Conservation (phyloP, 805 yeast species). For the Brettanomyces nanus region DNA sequence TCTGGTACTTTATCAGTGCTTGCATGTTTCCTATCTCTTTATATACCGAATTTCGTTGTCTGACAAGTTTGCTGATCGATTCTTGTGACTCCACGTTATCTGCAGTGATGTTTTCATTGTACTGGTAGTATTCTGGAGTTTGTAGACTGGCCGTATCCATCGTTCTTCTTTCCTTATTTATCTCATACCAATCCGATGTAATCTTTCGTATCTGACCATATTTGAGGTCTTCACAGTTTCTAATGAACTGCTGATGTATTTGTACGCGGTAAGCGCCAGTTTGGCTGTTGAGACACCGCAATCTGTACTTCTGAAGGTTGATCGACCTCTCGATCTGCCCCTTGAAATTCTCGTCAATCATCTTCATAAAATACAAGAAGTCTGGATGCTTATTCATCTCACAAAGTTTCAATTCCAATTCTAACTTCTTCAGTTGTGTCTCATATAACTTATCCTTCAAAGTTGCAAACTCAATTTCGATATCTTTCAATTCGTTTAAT, state of each 20-base stretch:
- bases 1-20: conserved; percentile 51
- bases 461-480: conserved; percentile 81
- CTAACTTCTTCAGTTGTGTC: conserved; percentile 68
- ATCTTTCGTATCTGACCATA: conserved; percentile 58
- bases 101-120: conserved; percentile 19
- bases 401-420: conserved; percentile 82
- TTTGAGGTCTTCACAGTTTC: conserved; percentile 59
- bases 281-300: conserved; percentile 71
- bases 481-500: conserved; percentile 61
- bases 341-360: conserved; percentile 67
- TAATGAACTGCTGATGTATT: conserved; percentile 76
- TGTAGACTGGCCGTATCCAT: conserved; percentile 60
- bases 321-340: conserved; percentile 40
- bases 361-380: conserved; percentile 58
- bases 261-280: conserved; percentile 72
- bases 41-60: conserved; percentile 57
- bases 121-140: conserved; percentile 36
- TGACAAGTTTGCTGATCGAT: conserved; percentile 39
- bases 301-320: conserved; percentile 49
- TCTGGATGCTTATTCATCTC: conserved; percentile 89
- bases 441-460: conserved; percentile 79
- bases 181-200: conserved; percentile 85
- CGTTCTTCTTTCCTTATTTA: conserved; percentile 78
- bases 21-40: conserved; percentile 63
- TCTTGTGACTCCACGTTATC: conserved; percentile 17